Evolutionary conservation across 306 rosid species (phyloP).

Genomic region (Rubus parviflorus): DNA sequence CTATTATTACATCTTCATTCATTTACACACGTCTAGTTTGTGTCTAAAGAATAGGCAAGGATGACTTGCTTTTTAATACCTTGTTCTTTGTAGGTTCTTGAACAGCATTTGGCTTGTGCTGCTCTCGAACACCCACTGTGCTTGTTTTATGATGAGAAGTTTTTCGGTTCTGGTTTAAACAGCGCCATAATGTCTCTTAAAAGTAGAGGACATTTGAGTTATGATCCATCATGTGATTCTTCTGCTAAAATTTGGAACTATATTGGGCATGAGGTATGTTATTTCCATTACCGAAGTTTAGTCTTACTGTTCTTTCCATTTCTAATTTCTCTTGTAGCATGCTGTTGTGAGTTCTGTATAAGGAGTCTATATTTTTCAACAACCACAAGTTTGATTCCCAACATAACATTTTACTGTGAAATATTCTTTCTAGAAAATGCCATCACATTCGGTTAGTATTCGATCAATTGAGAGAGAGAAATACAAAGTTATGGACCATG

Average conservation of each 20-base stretch:
- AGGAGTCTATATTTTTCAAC: not conserved
- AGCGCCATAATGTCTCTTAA: conserved; percentile 52
- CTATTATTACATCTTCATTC: conserved; percentile 18
- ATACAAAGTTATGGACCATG: conserved; percentile 65
- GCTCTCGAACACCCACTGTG: conserved; percentile 73
- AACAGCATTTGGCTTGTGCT: conserved; percentile 86
- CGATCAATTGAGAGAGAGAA: conserved; percentile 78
- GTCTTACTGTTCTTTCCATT: conserved; percentile 26
- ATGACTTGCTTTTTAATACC: conserved; percentile 26
- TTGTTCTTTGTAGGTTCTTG: conserved; percentile 63
- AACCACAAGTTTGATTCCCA: conserved; percentile 10
- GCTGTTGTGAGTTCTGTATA: conserved; percentile 14
- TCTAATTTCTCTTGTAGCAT: conserved; percentile 3
- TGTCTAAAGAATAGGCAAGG: conserved; percentile 12
- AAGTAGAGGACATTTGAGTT: conserved; percentile 57
- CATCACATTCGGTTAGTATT: conserved; percentile 70
- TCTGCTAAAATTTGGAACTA: conserved; percentile 67
- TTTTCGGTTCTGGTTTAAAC: conserved; percentile 68
- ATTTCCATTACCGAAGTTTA: conserved; percentile 21
- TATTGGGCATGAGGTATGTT: conserved; percentile 70
- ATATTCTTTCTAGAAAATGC: conserved; percentile 55
- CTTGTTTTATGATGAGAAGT: conserved; percentile 65
- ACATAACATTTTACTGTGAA: not conserved
- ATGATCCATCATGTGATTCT: conserved; percentile 47
- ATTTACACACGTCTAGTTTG: not conserved